These are phyloP conservation scores for Citeromyces hawaiiensis DNA, from an alignment of 1,139 yeast species.

Conservation along the genomic window DNA sequence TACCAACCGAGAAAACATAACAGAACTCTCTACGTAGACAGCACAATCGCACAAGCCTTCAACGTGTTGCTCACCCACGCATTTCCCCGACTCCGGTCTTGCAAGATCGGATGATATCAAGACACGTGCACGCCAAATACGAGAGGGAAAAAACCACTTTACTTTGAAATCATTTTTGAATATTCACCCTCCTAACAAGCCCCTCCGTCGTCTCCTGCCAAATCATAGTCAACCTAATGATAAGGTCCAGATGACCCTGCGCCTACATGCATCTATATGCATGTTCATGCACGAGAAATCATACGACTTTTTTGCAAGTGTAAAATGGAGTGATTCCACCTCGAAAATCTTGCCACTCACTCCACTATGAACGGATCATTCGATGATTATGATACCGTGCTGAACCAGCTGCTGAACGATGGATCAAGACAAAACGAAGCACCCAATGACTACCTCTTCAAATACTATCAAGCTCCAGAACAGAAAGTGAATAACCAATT, in stretches of 20 bases:
- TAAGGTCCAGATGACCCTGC: neutral
- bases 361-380: neutral
- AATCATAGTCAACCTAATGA: neutral
- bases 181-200: too few relatives aligned
- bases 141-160: too few relatives aligned
- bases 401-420: neutral
- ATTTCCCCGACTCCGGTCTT: too few relatives aligned
- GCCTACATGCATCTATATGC: neutral
- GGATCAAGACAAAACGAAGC: neutral
- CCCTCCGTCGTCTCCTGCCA: too few relatives aligned
- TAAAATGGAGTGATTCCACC: neutral
- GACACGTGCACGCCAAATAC: too few relatives aligned
- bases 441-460: constrained; percentile 1
- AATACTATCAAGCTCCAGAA: constrained; percentile 1
- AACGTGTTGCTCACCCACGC: too few relatives aligned
- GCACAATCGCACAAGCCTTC: too few relatives aligned
- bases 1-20: too few relatives aligned
- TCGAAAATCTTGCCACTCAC: neutral
- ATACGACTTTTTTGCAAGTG: neutral
- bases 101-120: too few relatives aligned
- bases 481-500: constrained; percentile 9
- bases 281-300: neutral
- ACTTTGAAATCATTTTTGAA: too few relatives aligned
- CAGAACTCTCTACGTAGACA: too few relatives aligned
- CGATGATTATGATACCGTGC: neutral